phyloP scores from a whole-genome alignment of 2,329 filamentous ascomycete genomes.

The Penicillium brevicompactum region DNA sequence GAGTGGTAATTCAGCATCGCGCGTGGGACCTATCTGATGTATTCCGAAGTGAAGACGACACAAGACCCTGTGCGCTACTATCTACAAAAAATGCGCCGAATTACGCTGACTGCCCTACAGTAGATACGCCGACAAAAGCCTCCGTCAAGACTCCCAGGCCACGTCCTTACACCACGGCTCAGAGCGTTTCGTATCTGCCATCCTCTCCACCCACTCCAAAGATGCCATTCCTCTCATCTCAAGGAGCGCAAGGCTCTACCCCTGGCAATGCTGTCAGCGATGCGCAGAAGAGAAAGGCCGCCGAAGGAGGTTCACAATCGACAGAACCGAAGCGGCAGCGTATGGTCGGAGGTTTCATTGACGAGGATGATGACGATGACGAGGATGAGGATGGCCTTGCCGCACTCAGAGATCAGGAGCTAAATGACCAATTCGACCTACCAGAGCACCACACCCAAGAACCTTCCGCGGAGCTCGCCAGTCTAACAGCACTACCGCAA shows the following conservation, averaged over 20 bases:
- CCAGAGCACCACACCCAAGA: conserved; percentile 24
- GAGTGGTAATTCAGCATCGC: conserved; percentile 46
- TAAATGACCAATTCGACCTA: conserved; percentile 34
- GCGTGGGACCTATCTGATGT: conserved; percentile 46
- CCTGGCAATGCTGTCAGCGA: conserved; percentile 37
- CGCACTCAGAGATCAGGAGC: conserved; percentile 31
- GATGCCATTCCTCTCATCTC: conserved; percentile 48
- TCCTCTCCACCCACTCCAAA: conserved; percentile 37
- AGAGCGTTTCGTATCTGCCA: conserved; percentile 24
- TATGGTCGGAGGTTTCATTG: conserved; percentile 45
- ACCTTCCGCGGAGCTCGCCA: conserved; percentile 16
- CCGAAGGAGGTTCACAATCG: conserved; percentile 27
- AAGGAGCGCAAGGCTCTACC: conserved; percentile 39
- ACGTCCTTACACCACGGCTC: conserved; percentile 14
- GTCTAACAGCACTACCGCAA: conserved; percentile 11
- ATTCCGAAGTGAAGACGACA: conserved; percentile 46
- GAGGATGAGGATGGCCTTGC: conserved; percentile 32
- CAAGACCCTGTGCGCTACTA: conserved; percentile 34
- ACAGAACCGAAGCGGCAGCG: conserved; percentile 43
- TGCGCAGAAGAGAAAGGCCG: conserved; percentile 45
- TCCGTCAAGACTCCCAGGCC: conserved; percentile 13
- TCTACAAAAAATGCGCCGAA: background rate
- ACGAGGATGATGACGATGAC: conserved; percentile 43
- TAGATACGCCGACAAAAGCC: conserved; percentile 44
- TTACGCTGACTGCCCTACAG: background rate